These are phyloP conservation scores for Salix dunnii DNA, from an alignment of 345 rosid genomes.

Conservation along the genomic window DNA sequence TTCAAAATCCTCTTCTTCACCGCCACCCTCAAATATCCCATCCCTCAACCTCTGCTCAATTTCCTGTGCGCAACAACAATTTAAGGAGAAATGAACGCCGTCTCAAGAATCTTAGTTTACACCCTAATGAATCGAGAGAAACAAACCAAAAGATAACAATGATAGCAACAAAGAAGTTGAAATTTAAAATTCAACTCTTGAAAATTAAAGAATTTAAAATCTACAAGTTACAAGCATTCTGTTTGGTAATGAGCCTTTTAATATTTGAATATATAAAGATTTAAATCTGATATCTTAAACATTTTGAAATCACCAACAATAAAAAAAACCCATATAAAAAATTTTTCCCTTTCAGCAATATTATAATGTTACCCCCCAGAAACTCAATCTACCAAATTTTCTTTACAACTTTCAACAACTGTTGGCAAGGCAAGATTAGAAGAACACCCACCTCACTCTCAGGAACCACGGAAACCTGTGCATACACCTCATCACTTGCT, in stretches of 20 bases:
- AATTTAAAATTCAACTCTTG: not conserved
- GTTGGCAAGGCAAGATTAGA: conserved; percentile 1
- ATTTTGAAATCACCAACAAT: not conserved
- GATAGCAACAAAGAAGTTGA: not conserved
- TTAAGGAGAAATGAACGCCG: conserved; percentile 1
- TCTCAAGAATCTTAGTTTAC: not conserved
- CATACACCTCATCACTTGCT: conserved; percentile 83
- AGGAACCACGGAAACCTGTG: conserved; percentile 80
- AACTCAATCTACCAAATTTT: not conserved
- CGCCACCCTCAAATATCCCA: conserved; percentile 44
- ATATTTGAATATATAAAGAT: not conserved
- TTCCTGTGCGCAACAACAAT: conserved; percentile 27
- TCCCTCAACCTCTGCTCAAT: conserved; percentile 54
- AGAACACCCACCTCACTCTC: conserved; percentile 62
- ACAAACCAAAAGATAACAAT: not conserved
- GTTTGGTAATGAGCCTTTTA: not conserved
- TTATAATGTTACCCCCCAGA: not conserved
- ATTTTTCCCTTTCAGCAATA: not conserved
- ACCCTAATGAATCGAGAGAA: not conserved
- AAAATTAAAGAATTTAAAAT: not conserved
- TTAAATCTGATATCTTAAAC: not conserved
- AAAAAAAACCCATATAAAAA: not conserved
- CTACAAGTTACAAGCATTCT: not conserved
- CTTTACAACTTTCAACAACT: not conserved
- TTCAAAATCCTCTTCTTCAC: conserved; percentile 69